Evolutionary conservation across 208 protist genomes (phyloP), one percentile per base, ranked within the genome.

Genomic region (Tritrichomonas musculus): DNA sequence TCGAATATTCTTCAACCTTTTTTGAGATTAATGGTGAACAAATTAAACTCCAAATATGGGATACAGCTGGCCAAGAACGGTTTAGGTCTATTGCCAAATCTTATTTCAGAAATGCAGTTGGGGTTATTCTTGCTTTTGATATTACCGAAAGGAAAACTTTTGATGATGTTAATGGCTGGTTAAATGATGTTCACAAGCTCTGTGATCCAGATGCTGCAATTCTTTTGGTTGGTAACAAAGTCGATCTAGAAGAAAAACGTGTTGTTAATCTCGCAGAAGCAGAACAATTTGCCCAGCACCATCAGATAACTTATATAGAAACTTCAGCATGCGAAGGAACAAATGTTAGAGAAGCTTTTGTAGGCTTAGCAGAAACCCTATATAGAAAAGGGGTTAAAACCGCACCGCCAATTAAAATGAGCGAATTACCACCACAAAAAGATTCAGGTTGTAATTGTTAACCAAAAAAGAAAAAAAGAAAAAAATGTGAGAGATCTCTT

Each of bases 11-110:
- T 0, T 69, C 82, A 30, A 92, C 47, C 13, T 30, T 66, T 20
- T 22, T 66, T 2, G 55, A 57, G 2, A 66, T 92, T 20, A 50
- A 66, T 25, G 55, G 55, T 1, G 27, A 39, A 13, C 27, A 44
- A 39, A 33, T 92, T 33, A 92, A 92, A 39, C n/a, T 92, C 0
- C 82, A 92, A 41, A 92, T 92, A 65, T 92, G 82, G 82, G 82
- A 92, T 44, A 92, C 82, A 53, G 73, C 73, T 50, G 73, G 73
- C 4, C 41, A 82, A 44, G 73, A 82, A 53, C n/a, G 41, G 8
- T 82, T 82, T 30, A 82, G 39, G 50, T 82, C 73, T 0, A 53
- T 82, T 30, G n/a, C 73, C 30, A 25, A 36, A 11, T 33, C 73
- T 17, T 82, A 82, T 53, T 82, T 82, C 30, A 82, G 73, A 50